Percentiles rank a stretch among this genome's conserved stretches.
phyloP scores from a whole-genome alignment of 1,139 yeast species.

The Kurtzmaniella quercitrusa region DNA sequence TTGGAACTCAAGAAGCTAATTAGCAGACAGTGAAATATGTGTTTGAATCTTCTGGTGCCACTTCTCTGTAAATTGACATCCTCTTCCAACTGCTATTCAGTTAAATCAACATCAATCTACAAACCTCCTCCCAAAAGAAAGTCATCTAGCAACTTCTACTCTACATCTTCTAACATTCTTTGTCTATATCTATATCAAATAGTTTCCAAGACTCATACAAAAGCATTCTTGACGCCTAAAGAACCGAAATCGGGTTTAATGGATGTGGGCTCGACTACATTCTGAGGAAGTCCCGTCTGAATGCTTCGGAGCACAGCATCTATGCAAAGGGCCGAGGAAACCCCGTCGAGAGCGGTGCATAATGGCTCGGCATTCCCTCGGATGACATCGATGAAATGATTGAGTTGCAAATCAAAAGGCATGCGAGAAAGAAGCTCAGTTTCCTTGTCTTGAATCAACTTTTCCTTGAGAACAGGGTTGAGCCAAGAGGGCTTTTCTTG shows the following conservation, averaged over 20 bases:
- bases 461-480: slow-evolving; percentile 8
- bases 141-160: too few relatives aligned
- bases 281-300: slow-evolving; percentile 31
- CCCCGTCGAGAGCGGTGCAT: slow-evolving; percentile 37
- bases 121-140: too few relatives aligned
- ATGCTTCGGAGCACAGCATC: slow-evolving; percentile 36
- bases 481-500: slow-evolving; percentile 7
- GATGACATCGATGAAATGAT: slow-evolving; percentile 35
- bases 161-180: background rate
- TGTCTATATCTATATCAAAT: background rate
- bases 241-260: slow-evolving; percentile 20
- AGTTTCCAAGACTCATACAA: background rate
- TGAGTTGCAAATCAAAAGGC: slow-evolving; percentile 39
- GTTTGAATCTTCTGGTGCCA: too few relatives aligned
- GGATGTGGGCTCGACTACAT: slow-evolving; percentile 21
- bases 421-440: slow-evolving; percentile 12
- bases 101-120: too few relatives aligned
- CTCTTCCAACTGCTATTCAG: too few relatives aligned
- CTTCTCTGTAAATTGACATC: too few relatives aligned
- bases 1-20: too few relatives aligned
- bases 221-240: slow-evolving; percentile 10
- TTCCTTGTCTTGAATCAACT: slow-evolving; percentile 12
- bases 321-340: slow-evolving; percentile 27
- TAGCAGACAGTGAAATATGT: too few relatives aligned
- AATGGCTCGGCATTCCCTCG: slow-evolving; percentile 24